Conservation (phyloP, 345 rosid genomes). For the Raphanus raphanistrum region DNA sequence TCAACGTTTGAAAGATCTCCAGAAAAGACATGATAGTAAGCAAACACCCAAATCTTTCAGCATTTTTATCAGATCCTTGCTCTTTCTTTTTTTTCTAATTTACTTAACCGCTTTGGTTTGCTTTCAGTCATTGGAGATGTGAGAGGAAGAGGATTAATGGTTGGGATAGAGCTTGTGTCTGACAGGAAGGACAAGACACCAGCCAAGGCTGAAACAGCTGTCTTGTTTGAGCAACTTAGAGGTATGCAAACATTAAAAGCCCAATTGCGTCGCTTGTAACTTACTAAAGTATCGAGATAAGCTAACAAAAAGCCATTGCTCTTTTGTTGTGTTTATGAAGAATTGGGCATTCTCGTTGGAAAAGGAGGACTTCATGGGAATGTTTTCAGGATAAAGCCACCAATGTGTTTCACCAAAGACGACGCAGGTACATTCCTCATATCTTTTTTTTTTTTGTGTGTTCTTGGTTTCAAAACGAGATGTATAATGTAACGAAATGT, state of each 20-base stretch:
- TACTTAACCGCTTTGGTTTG: background rate
- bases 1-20: constrained; percentile 65
- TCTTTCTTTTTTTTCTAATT: background rate
- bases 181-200: constrained; percentile 84
- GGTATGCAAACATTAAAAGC: constrained; percentile 43
- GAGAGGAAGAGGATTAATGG: constrained; percentile 91
- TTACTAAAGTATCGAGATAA: background rate
- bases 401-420: constrained; percentile 3
- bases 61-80: constrained; percentile 4
- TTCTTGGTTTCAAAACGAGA: background rate
- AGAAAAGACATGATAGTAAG: constrained; percentile 76
- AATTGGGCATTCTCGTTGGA: constrained; percentile 75
- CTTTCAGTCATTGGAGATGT: constrained; percentile 84
- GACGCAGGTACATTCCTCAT: background rate
- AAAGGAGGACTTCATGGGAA: constrained; percentile 93
- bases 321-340: constrained; percentile 38
- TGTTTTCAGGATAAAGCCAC: constrained; percentile 62
- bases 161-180: constrained; percentile 79
- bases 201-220: constrained; percentile 76
- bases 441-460: background rate
- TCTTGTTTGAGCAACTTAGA: constrained; percentile 79
- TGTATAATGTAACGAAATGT: background rate
- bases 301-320: background rate
- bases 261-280: background rate
- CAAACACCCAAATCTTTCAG: constrained; percentile 10